Percentiles rank a stretch among this genome's conserved stretches.
phyloP scores from a whole-genome alignment of 345 rosid genomes.

The Citrus unshiu region DNA sequence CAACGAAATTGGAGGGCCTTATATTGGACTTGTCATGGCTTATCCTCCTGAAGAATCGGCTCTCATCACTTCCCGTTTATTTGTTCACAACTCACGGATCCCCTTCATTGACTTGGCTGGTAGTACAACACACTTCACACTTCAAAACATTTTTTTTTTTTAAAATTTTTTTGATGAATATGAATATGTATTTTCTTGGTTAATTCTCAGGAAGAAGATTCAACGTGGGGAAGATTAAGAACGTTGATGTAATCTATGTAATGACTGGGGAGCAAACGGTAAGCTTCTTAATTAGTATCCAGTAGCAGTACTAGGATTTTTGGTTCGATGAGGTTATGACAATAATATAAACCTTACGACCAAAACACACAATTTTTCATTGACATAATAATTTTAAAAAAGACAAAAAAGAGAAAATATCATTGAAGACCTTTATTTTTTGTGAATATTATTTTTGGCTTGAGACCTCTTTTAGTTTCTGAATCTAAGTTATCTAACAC shows the following conservation, averaged over 20 bases:
- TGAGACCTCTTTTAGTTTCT: no score
- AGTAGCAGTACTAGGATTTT: no score
- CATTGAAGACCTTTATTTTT: no score
- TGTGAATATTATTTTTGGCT: no score
- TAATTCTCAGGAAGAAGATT: conserved; percentile 31
- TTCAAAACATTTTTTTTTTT: no score
- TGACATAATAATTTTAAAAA: no score
- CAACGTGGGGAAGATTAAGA: conserved; percentile 27
- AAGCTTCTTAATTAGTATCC: not conserved
- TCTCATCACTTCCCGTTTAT: conserved; percentile 24
- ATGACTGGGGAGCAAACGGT: conserved; percentile 36
- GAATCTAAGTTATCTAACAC: no score
- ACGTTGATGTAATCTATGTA: conserved; percentile 25
- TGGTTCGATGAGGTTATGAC: no score
- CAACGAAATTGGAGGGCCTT: conserved; percentile 26
- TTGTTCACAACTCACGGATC: conserved; percentile 9
- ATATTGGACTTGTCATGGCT: conserved; percentile 32
- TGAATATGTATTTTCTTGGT: not conserved
- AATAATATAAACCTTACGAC: no score
- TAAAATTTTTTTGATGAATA: not conserved
- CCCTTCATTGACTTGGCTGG: conserved; percentile 27
- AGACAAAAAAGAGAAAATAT: no score
- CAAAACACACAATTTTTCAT: no score
- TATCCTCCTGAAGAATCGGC: conserved; percentile 27
- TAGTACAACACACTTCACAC: not conserved